phyloP scores from a whole-genome alignment of 768 basidiomycete genomes.

The Rhodotorula babjevae region DNA sequence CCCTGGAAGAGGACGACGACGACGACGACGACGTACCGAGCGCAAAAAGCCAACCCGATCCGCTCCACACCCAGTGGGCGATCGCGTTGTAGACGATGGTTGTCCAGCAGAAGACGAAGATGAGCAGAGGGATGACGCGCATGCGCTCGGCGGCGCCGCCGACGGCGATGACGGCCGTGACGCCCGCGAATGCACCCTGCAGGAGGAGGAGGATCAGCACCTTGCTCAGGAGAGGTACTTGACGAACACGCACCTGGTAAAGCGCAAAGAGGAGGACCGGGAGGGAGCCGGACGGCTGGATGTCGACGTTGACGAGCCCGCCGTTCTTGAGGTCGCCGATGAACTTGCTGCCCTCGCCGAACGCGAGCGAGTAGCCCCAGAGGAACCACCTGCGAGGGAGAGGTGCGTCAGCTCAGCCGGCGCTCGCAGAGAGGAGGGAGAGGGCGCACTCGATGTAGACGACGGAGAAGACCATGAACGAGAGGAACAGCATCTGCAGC shows the following conservation, averaged over 20 bases:
- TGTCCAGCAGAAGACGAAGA: slow-evolving; percentile 61
- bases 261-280: slow-evolving; percentile 78
- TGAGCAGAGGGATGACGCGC: slow-evolving; percentile 61
- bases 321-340: slow-evolving; percentile 78
- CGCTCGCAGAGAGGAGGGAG: background rate
- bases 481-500: slow-evolving; percentile 49
- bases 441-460: slow-evolving; percentile 39
- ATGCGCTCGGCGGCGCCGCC: slow-evolving; percentile 76
- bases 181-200: background rate
- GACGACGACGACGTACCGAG: slow-evolving; percentile 7
- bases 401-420: too few relatives aligned
- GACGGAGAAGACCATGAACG: slow-evolving; percentile 45
- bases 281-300: slow-evolving; percentile 66
- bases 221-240: too few relatives aligned
- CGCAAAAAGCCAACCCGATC: slow-evolving; percentile 69
- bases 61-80: slow-evolving; percentile 64
- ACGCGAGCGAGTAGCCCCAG: slow-evolving; percentile 78
- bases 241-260: slow-evolving; percentile 49
- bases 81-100: slow-evolving; percentile 48
- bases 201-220: too few relatives aligned
- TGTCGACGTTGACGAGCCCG: slow-evolving; percentile 66
- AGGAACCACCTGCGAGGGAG: too few relatives aligned
- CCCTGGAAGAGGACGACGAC: background rate
- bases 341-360: slow-evolving; percentile 56
- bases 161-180: slow-evolving; percentile 54